Evolutionary conservation across 2,329 filamentous ascomycete genomes (phyloP).

Genomic region (Scytalidium lignicola): DNA sequence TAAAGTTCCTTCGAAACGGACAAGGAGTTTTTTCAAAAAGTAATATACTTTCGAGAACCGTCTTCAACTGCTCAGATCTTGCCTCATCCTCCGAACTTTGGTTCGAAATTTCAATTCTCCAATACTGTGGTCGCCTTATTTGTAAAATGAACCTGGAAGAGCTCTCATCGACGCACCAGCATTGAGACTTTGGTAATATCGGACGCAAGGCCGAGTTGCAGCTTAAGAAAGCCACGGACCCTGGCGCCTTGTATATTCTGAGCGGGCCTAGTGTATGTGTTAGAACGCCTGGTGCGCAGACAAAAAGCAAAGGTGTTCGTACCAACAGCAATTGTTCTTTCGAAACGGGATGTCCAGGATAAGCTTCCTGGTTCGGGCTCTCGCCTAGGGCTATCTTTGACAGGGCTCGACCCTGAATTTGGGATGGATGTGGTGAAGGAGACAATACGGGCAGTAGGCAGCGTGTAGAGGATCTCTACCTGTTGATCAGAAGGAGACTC

Average conservation of each 20-base stretch:
- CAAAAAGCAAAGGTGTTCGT: conserved; percentile 24
- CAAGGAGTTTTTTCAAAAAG: conserved; percentile 85
- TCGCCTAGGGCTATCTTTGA: conserved; percentile 26
- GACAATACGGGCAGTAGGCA: conserved; percentile 35
- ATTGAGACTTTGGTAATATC: conserved; percentile 84
- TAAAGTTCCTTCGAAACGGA: conserved; percentile 75
- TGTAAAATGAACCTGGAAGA: conserved; percentile 81
- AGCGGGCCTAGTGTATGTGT: conserved; percentile 52
- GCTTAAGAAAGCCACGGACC: conserved; percentile 82
- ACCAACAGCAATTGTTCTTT: conserved; percentile 78
- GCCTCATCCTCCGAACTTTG: conserved; percentile 56
- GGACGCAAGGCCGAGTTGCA: conserved; percentile 80
- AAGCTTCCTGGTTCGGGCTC: conserved; percentile 56
- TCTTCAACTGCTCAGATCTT: conserved; percentile 62
- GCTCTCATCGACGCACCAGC: conserved; percentile 84
- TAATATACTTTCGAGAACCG: conserved; percentile 65
- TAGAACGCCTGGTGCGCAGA: background rate
- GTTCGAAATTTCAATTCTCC: conserved; percentile 80
- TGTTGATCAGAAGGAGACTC: conserved; percentile 20
- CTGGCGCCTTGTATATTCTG: conserved; percentile 79
- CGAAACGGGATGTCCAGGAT: conserved; percentile 69
- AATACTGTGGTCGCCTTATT: conserved; percentile 78
- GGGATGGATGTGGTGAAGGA: conserved; percentile 43
- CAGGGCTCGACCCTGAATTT: conserved; percentile 13
- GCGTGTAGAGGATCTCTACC: conserved; percentile 25